These are phyloP conservation scores for Dendrostoma leiphaemia DNA, from an alignment of 2,329 filamentous ascomycete species.

Conservation along the genomic window DNA sequence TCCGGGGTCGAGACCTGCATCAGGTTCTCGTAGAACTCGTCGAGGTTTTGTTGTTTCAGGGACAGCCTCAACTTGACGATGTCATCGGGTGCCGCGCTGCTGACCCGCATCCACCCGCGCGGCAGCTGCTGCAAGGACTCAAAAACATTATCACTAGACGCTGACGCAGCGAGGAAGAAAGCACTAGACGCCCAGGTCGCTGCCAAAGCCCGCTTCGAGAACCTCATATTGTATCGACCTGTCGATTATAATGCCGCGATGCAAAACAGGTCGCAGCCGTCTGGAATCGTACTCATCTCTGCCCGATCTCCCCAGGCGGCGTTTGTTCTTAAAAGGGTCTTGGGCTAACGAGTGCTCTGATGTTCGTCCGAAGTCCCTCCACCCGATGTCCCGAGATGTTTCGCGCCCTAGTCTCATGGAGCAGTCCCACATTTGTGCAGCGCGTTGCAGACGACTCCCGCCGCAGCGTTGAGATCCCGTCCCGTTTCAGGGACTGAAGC, in stretches of 20 bases:
- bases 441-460: neutral
- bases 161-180: neutral
- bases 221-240: neutral
- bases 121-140: slow-evolving; percentile 8
- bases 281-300: too few relatives aligned
- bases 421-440: neutral
- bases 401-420: neutral
- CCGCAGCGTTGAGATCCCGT: neutral
- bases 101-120: neutral
- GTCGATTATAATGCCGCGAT: too few relatives aligned
- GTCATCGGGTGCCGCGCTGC: neutral
- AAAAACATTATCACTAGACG: neutral
- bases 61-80: slow-evolving; percentile 2
- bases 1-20: slow-evolving; percentile 1
- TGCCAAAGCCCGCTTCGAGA: neutral
- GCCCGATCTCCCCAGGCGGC: too few relatives aligned
- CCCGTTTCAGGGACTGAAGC: neutral
- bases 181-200: neutral
- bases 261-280: too few relatives aligned
- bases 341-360: neutral
- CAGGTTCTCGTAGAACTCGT: slow-evolving; percentile 2
- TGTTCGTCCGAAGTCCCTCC: neutral
- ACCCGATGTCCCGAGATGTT: neutral
- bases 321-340: too few relatives aligned
- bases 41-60: slow-evolving; percentile 11